phyloP scores from a whole-genome alignment of 257 asterid species.

The Solanum appendiculatum region DNA sequence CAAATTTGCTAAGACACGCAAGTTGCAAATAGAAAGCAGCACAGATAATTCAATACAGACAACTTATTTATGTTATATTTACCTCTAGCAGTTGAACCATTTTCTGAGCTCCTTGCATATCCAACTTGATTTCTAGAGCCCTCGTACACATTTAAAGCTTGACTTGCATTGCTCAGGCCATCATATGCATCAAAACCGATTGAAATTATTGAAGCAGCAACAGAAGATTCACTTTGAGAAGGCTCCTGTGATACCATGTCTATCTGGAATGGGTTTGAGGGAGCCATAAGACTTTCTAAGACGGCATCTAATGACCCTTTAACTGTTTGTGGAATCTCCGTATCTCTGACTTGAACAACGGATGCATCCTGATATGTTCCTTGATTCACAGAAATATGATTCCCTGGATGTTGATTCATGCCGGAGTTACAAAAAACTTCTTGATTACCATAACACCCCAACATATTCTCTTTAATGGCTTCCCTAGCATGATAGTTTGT shows the following conservation, averaged over 20 bases:
- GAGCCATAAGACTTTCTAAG: conserved; percentile 38
- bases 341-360: conserved; percentile 27
- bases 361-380: conserved; percentile 28
- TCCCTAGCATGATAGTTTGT: conserved; percentile 13
- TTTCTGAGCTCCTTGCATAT: conserved; percentile 35
- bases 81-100: conserved; percentile 15
- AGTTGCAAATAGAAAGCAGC: neutral
- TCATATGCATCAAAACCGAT: conserved; percentile 46
- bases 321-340: conserved; percentile 29
- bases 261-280: conserved; percentile 32
- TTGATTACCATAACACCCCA: conserved; percentile 33
- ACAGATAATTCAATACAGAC: neutral
- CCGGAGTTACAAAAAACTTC: conserved; percentile 13
- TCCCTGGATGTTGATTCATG: conserved; percentile 25
- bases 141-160: conserved; percentile 44
- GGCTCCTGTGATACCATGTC: conserved; percentile 49
- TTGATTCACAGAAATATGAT: conserved; percentile 27
- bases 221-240: conserved; percentile 82
- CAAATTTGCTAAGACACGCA: neutral
- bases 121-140: conserved; percentile 49
- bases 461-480: conserved; percentile 25
- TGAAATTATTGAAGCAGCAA: conserved; percentile 45
- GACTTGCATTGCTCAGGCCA: conserved; percentile 56
- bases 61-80: neutral
- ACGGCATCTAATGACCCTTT: conserved; percentile 34